Conservation (phyloP, 257 asterid species). For the Solanum microdontum region DNA sequence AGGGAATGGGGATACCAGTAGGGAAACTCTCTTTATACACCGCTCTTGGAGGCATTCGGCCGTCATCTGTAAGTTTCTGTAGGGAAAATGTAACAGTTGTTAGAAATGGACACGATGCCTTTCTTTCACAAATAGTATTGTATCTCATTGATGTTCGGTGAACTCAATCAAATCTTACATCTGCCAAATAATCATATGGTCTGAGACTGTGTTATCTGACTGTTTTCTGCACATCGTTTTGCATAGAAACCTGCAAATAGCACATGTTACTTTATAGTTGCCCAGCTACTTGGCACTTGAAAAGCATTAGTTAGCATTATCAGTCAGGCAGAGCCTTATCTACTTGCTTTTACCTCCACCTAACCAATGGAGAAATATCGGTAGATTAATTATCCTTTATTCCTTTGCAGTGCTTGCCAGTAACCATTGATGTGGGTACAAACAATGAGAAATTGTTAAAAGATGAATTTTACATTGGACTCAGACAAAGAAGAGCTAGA, state of each 20-base stretch:
- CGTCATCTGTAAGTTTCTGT: conserved; percentile 47
- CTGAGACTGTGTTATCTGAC: not conserved
- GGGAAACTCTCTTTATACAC: conserved; percentile 86
- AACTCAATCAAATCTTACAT: not conserved
- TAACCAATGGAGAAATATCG: not conserved
- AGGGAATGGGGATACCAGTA: conserved; percentile 99
- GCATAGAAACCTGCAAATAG: not conserved
- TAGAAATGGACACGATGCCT: not conserved
- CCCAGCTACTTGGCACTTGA: not conserved
- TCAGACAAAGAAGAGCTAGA: conserved; percentile 55
- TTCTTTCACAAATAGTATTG: not conserved
- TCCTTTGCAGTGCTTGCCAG: conserved; percentile 54
- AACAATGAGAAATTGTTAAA: conserved; percentile 55
- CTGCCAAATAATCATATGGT: not conserved
- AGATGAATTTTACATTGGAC: conserved; percentile 71
- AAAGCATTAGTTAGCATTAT: not conserved
- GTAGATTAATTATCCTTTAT: not conserved
- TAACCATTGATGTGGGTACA: conserved; percentile 77
- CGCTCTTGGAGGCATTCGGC: conserved; percentile 95
- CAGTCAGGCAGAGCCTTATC: not conserved
- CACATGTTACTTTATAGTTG: not conserved
- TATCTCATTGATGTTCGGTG: not conserved
- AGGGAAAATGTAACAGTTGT: not conserved
- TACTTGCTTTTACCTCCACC: not conserved
- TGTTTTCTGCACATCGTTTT: not conserved